A percentile compares a stretch with the other conserved stretches of the same genome.
Evolutionary conservation across 805 yeast species (phyloP).

Genomic region (Zygoascus tannicola): DNA sequence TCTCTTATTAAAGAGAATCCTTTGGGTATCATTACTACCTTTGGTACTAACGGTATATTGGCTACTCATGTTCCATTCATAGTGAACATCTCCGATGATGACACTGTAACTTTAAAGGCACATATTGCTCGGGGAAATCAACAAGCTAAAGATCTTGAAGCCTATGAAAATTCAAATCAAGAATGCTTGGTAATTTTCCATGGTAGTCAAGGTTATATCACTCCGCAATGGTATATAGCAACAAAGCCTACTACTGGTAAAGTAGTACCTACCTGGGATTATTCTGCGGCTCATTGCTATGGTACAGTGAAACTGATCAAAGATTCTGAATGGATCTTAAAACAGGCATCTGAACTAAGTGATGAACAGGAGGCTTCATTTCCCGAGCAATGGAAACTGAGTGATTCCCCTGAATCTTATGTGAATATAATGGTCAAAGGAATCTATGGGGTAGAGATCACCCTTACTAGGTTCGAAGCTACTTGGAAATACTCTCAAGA

Average conservation of each 20-base stretch:
- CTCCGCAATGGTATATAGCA: slow-evolving; percentile 51
- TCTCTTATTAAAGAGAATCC: slow-evolving; percentile 40
- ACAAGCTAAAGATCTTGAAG: slow-evolving; percentile 31
- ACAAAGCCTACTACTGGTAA: slow-evolving; percentile 48
- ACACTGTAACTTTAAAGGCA: slow-evolving; percentile 32
- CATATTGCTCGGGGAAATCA: slow-evolving; percentile 47
- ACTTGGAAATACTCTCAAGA: slow-evolving; percentile 55
- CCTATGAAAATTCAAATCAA: slow-evolving; percentile 11
- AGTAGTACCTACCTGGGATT: slow-evolving; percentile 66
- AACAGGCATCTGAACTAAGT: slow-evolving; percentile 38
- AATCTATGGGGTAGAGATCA: slow-evolving; percentile 49
- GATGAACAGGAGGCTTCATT: slow-evolving; percentile 37
- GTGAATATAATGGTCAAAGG: slow-evolving; percentile 36
- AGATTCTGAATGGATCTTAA: slow-evolving; percentile 40
- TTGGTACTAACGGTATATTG: slow-evolving; percentile 28
- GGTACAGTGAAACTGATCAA: slow-evolving; percentile 39
- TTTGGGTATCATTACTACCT: slow-evolving; percentile 37
- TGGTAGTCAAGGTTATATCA: slow-evolving; percentile 40
- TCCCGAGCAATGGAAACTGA: slow-evolving; percentile 41
- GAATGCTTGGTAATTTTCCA: slow-evolving; percentile 45
- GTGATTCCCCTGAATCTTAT: slow-evolving; percentile 48
- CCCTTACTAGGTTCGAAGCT: slow-evolving; percentile 37
- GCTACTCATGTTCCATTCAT: slow-evolving; percentile 46
- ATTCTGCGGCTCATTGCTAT: slow-evolving; percentile 45
- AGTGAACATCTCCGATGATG: slow-evolving; percentile 30